Percentiles rank a stretch among this genome's conserved stretches.
Evolutionary conservation across 352 stramenopile species (phyloP).

Genomic region (Peronosclerospora sorghi): DNA sequence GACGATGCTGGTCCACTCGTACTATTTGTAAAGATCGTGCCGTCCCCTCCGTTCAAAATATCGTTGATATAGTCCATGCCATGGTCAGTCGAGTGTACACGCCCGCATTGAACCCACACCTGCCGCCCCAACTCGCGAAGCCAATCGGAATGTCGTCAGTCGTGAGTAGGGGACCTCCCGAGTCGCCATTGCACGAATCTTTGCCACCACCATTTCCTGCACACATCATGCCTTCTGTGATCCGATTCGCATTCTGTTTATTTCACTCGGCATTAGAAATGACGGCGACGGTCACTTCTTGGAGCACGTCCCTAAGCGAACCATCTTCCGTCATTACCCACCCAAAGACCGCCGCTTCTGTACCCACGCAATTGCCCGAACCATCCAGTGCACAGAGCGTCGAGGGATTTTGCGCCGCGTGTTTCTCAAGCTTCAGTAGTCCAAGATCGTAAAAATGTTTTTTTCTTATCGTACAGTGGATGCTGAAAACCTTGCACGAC

Average conservation of each 20-base stretch:
- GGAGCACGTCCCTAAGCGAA: conserved; percentile 15
- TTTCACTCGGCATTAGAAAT: conserved; percentile 45
- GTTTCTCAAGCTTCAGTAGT: conserved; percentile 18
- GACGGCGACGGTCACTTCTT: conserved; percentile 39
- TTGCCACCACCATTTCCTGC: conserved; percentile 32
- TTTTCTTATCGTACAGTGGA: conserved; percentile 16
- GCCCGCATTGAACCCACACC: conserved; percentile 33
- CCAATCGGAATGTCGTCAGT: conserved; percentile 34
- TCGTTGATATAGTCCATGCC: conserved; percentile 37
- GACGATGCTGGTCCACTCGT: conserved; percentile 1
- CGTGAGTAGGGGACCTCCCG: conserved; percentile 37
- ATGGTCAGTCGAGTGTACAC: conserved; percentile 44
- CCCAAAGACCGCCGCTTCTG: conserved; percentile 35
- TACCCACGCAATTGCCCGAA: conserved; percentile 33
- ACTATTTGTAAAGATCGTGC: conserved; percentile 11
- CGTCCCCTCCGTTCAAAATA: conserved; percentile 11
- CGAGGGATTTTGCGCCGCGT: conserved; percentile 15
- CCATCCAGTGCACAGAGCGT: conserved; percentile 27
- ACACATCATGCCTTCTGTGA: conserved; percentile 49
- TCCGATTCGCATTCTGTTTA: conserved; percentile 39
- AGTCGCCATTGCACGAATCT: conserved; percentile 56
- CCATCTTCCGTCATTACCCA: conserved; percentile 39
- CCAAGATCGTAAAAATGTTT: conserved; percentile 17
- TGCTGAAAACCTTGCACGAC: conserved; percentile 14
- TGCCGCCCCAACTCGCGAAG: conserved; percentile 47